A percentile compares a stretch with the other conserved stretches of the same genome.
phyloP scores from a whole-genome alignment of 805 yeast genomes.

The Wickerhamomyces ciferrii region DNA sequence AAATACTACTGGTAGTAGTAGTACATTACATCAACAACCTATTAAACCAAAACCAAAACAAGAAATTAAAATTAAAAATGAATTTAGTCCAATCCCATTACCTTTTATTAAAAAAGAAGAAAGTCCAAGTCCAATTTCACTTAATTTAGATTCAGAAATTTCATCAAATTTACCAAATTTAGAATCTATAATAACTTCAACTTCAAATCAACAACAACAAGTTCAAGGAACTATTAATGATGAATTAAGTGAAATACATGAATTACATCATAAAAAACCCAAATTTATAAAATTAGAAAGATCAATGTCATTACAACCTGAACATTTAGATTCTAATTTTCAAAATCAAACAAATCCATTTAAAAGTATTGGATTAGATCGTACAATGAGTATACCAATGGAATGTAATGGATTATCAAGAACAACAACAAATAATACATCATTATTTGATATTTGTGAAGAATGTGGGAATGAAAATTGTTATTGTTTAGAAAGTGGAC shows the following conservation, averaged over 20 bases:
- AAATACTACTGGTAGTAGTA: too few relatives aligned
- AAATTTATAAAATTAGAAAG: conserved; percentile 11
- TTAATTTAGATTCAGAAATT: conserved; percentile 1
- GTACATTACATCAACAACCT: background rate
- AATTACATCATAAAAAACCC: conserved; percentile 4
- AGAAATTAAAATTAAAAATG: background rate
- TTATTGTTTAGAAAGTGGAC: background rate
- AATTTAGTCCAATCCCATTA: background rate
- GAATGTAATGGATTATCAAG: conserved; percentile 4
- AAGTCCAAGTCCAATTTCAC: conserved; percentile 21
- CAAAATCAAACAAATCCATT: background rate
- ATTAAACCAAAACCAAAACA: background rate
- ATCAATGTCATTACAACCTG: conserved; percentile 10
- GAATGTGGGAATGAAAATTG: background rate
- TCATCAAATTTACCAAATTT: conserved; percentile 8
- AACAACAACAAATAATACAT: conserved; percentile 2
- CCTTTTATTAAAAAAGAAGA: conserved; percentile 3
- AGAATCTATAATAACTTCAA: background rate
- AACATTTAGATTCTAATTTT: background rate
- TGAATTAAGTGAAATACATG: too few relatives aligned
- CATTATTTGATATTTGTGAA: background rate
- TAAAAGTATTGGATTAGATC: background rate
- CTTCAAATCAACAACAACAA: background rate
- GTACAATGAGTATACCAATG: background rate
- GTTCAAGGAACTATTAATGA: too few relatives aligned